Percentiles rank a stretch among this genome's conserved stretches.
These are phyloP conservation scores for Colletotrichum tropicicola DNA, from an alignment of 2,329 filamentous ascomycete genomes.

Conservation along the genomic window DNA sequence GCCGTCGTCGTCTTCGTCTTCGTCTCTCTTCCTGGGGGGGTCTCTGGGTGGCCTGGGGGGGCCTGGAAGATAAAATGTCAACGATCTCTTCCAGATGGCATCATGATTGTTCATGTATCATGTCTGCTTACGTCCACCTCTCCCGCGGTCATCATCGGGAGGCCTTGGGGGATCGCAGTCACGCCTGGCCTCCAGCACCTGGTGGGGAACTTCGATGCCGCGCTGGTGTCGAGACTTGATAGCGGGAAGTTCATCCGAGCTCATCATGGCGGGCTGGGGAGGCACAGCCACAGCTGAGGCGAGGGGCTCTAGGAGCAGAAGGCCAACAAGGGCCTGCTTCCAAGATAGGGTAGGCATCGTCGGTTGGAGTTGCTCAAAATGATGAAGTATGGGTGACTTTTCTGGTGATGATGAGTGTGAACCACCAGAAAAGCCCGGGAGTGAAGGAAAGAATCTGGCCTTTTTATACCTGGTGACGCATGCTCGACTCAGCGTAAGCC, in stretches of 20 bases:
- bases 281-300: constrained; percentile 1
- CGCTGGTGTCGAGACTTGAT: no score
- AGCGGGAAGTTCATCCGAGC: neutral
- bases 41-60: neutral
- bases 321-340: neutral
- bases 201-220: neutral
- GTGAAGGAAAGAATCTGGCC: neutral
- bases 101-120: no score
- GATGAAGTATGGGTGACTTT: neutral
- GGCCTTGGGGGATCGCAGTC: neutral
- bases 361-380: neutral
- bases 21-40: neutral
- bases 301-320: constrained; percentile 6
- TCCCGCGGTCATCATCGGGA: neutral
- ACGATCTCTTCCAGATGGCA: no score
- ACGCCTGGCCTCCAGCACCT: neutral
- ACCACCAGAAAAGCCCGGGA: no score
- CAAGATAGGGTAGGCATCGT: neutral
- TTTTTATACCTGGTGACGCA: neutral
- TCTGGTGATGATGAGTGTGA: neutral
- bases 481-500: no score
- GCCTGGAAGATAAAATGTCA: no score
- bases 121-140: neutral
- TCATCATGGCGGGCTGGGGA: neutral
- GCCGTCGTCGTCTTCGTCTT: neutral